Conservation (phyloP, 129 eudicot genomes). For the Tanacetum coccineum region DNA sequence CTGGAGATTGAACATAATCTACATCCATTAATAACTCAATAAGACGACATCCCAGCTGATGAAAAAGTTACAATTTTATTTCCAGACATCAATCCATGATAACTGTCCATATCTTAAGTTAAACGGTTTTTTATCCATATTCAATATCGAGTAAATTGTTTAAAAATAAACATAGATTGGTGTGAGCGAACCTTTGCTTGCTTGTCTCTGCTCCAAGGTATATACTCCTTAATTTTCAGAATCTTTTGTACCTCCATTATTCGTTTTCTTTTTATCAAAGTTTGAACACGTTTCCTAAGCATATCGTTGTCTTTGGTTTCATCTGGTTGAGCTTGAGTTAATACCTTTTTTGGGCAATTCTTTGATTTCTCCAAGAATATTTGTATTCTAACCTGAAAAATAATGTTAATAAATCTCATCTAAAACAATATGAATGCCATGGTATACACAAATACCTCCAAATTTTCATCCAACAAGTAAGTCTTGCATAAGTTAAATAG, state of each 20-base stretch:
- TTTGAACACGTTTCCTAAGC: conserved; percentile 69
- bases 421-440: background rate
- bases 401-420: conserved; percentile 23
- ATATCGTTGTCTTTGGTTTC: conserved; percentile 43
- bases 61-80: conserved; percentile 12
- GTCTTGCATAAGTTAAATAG: background rate
- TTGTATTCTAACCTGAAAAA: conserved; percentile 81
- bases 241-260: conserved; percentile 64
- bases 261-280: conserved; percentile 63
- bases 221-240: conserved; percentile 50
- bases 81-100: conserved; percentile 16
- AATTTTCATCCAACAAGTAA: background rate
- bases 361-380: conserved; percentile 74
- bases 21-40: conserved; percentile 76
- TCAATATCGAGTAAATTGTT: background rate
- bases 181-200: conserved; percentile 77
- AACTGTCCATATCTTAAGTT: background rate
- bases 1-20: conserved; percentile 86
- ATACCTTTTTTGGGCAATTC: conserved; percentile 30
- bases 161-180: conserved; percentile 10
- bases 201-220: conserved; percentile 73
- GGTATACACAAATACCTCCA: background rate
- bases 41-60: conserved; percentile 94
- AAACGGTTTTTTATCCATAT: background rate
- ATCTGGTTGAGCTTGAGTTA: conserved; percentile 41